Percentiles rank a stretch among this genome's conserved stretches.
These are phyloP conservation scores for Myriosclerotinia curreyana DNA, from an alignment of 2,329 filamentous ascomycete genomes.

Conservation along the genomic window DNA sequence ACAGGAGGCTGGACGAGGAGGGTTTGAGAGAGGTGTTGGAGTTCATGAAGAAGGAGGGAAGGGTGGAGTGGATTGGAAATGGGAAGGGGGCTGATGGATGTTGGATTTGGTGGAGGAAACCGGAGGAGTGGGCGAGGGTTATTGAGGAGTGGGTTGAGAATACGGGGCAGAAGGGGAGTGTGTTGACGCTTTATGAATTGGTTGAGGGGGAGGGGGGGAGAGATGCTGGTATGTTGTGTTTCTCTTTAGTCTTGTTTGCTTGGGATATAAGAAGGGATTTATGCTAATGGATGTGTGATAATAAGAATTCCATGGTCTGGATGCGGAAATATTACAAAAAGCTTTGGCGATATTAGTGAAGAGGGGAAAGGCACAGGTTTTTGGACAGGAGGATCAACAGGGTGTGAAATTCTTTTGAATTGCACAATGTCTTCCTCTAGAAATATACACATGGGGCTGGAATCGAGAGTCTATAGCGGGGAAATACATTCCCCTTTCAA, in stretches of 20 bases:
- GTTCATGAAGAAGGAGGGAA: conserved; percentile 56
- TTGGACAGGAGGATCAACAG: conserved; percentile 81
- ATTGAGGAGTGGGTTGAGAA: conserved; percentile 54
- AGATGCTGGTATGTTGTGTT: conserved; percentile 53
- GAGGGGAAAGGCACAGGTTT: conserved; percentile 87
- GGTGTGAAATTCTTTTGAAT: conserved; percentile 92
- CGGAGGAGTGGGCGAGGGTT: conserved; percentile 81
- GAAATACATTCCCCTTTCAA: not conserved
- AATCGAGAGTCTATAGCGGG: not conserved
- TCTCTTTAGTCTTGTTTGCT: not conserved
- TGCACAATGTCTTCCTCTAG: no score
- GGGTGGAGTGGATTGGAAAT: conserved; percentile 66
- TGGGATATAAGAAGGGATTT: not conserved
- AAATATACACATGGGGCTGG: not conserved
- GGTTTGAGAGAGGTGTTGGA: conserved; percentile 59
- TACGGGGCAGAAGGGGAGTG: conserved; percentile 82
- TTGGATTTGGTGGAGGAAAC: conserved; percentile 81
- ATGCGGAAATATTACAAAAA: conserved; percentile 74
- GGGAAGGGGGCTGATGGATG: conserved; percentile 50
- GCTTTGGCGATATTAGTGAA: conserved; percentile 80
- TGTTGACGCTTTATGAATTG: conserved; percentile 91
- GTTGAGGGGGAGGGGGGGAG: conserved; percentile 78
- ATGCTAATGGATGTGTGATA: conserved; percentile 9
- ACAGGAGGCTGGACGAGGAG: conserved; percentile 48
- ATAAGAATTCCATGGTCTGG: conserved; percentile 86